Evolutionary conservation across 78 protist species (phyloP), one percentile per base, ranked within the genome.

Genomic region (Dictyostelium firmibasis): DNA sequence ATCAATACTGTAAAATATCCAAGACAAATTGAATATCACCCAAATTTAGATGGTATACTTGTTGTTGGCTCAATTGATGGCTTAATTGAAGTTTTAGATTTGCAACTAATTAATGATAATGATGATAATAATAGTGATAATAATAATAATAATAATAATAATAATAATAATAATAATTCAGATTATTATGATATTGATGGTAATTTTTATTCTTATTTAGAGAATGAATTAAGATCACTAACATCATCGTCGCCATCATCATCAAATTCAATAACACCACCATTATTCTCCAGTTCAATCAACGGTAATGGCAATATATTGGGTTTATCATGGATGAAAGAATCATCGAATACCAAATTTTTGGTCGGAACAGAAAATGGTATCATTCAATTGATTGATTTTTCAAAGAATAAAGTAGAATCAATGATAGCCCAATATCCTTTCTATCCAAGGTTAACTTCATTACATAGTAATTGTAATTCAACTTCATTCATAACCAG

Each of bases 1-100:
- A 14, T 72, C 11, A 14, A 72, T 5, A 72, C 25, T 27, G 43
- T 72, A 33, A 33, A 18, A 29, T 72, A 33, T 33, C 79, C 79
- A 33, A 27, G 79, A 31, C 79, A 72, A 72, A 16, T 72, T 27
- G 79, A 72, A 72, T 72, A 72, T 72, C 33, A 72, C 33, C 79
- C 79, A 72, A 33, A 27, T 33, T 29, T 29, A 16, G 4, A 16
- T 16, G 43, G 36, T 18, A 27, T 72, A 33, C 5, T 72, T 10
- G 79, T 72, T 13, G 79, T 72, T 72, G 79, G 79, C 16, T 27
- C 79, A 14, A 72, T 29, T 27, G 25, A 31, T 33, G 79, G 79
- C 6, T 33, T 20, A 16, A 18, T 72, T 33, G 27, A 72, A 16
- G 79, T 72, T 31, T 31, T 67, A 27, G 75, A 67, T 67, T 27